Evolutionary conservation across 345 rosid genomes (phyloP), one percentile per base, ranked within the genome.

Genomic region (Isatis tinctoria): DNA sequence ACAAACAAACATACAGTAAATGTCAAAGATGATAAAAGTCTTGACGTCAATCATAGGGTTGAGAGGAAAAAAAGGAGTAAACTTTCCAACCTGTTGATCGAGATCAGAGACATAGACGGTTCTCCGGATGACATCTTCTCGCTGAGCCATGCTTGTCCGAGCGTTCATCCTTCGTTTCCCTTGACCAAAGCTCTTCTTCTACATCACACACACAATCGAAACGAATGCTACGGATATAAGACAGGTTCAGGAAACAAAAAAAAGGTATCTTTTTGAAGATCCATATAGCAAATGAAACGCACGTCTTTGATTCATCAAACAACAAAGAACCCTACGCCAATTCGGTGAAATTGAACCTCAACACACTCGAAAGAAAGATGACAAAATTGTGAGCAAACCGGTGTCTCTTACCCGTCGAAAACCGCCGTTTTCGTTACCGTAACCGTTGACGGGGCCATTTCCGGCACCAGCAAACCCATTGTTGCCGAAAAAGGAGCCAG

Each of bases 31-130:
- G 4, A 10, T 27, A 59, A 9, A 47, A 48, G 58, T 51, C 51
- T 16, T 6, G 35, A 62, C 22, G 17, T 18, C 24, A 71, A 54
- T 40, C 66, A 10, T 0, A 27, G 14, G 14, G 43, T 51, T 22
- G 11, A 39, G 43, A 44, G 20, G n/a, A n/a, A n/a, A 22, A 6
- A 41, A 66, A 66, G 45, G 32, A 43, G 16, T 5, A 6, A 22
- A 11, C n/a, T 53, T 20, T 36, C 26, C 5, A 58, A 90, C 98
- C 93, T 93, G 98, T 65, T 89, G 96, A 75, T 90, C 97, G 58
- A 93, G 89, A 82, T 93, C 98, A 78, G 98, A 90, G 44, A 93
- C 98, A 52, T 90, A 93, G 9, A 93, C 96, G 17, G 98, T 93
- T 85, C 92, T 81, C 22, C 93, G 81, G 51, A 93, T 89, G 41